Conservation (phyloP, 495 filamentous ascomycete species). For the Tuber brumale region DNA sequence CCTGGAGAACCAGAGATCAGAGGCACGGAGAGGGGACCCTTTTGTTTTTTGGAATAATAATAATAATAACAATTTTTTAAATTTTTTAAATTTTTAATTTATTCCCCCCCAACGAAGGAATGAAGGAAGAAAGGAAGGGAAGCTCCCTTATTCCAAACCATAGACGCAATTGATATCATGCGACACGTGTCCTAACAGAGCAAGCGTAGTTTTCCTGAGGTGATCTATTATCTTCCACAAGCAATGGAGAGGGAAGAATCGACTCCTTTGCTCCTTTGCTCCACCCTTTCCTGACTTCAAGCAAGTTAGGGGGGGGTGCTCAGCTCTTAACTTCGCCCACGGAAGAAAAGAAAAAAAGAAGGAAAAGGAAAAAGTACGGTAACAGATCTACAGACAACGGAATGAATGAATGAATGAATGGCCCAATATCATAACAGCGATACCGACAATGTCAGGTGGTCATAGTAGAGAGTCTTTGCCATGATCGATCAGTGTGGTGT, state of each 20-base stretch:
- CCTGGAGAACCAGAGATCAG: neutral
- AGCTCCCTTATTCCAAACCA: neutral
- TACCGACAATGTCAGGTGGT: neutral
- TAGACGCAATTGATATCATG: constrained; percentile 1
- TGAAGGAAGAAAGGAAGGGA: neutral
- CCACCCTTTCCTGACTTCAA: neutral
- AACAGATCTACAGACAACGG: neutral
- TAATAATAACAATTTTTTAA: too few species aligned
- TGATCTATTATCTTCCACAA: neutral
- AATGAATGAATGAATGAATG: neutral
- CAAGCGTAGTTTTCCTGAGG: neutral
- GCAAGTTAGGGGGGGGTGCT: neutral
- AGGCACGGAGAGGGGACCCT: neutral
- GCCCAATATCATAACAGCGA: neutral
- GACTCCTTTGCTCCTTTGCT: neutral
- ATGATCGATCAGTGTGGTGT: neutral
- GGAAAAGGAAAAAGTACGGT: neutral
- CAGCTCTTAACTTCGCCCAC: neutral
- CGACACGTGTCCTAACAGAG: neutral
- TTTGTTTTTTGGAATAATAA: neutral
- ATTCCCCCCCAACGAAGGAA: neutral
- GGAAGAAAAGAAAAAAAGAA: neutral
- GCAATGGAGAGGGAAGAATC: neutral
- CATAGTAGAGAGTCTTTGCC: neutral
- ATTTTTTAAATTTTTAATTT: neutral